These are phyloP conservation scores for Solanum chiquidenum DNA, from an alignment of 257 asterid genomes.

Conservation along the genomic window DNA sequence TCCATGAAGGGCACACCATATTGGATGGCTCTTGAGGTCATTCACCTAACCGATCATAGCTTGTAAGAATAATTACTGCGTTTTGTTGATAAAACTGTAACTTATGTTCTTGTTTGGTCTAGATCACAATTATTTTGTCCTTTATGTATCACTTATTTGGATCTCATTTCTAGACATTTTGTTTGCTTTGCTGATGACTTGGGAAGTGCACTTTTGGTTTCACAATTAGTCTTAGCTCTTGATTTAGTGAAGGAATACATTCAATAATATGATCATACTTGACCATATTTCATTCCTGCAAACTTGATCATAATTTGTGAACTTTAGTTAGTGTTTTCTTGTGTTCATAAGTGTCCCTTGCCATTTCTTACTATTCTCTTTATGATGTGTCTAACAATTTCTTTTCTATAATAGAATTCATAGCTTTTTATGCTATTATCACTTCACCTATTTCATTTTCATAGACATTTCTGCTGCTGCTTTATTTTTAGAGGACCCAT, in stretches of 20 bases:
- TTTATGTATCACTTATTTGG: background rate
- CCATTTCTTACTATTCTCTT: background rate
- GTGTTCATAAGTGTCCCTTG: background rate
- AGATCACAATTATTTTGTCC: background rate
- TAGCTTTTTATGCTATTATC: background rate
- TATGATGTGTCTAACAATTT: background rate
- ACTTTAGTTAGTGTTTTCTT: background rate
- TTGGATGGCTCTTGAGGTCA: constrained; percentile 99
- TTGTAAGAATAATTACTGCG: constrained; percentile 47
- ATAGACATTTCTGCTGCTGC: background rate
- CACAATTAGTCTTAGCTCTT: background rate
- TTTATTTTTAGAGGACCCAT: background rate
- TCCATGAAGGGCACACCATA: constrained; percentile 99
- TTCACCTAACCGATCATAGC: constrained; percentile 95
- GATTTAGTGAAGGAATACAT: background rate
- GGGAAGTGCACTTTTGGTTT: background rate
- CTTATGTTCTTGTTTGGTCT: background rate
- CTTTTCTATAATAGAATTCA: background rate
- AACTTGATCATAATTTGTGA: background rate
- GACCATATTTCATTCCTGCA: background rate
- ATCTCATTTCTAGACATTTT: background rate
- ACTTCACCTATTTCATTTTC: background rate
- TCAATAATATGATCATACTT: background rate
- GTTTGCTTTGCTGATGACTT: background rate
- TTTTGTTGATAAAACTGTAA: background rate